Evolutionary conservation across 331 rosid genomes (phyloP).

Genomic region (Saraca asoca): DNA sequence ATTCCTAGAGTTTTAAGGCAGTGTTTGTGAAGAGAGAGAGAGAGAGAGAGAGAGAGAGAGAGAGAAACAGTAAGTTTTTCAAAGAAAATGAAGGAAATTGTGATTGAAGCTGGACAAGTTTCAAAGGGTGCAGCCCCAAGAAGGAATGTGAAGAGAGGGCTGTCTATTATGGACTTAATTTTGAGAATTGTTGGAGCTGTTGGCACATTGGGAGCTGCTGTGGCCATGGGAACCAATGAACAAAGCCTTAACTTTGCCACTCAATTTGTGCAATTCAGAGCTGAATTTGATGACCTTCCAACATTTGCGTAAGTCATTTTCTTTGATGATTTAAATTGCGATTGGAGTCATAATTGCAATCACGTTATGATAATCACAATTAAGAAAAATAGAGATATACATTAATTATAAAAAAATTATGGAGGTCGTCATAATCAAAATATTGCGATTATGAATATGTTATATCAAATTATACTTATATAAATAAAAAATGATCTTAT

Average conservation of each 20-base stretch:
- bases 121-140: constrained; percentile 25
- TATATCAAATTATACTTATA: no score
- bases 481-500: no score
- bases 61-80: background rate
- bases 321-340: no score
- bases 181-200: constrained; percentile 55
- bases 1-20: no score
- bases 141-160: constrained; percentile 45
- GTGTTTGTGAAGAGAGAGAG: no score
- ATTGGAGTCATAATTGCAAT: no score
- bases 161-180: constrained; percentile 58
- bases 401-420: no score
- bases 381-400: background rate
- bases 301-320: constrained; percentile 50
- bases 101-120: constrained; percentile 39
- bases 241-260: constrained; percentile 65
- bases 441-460: no score
- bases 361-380: no score
- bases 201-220: constrained; percentile 63
- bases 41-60: background rate
- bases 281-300: constrained; percentile 70
- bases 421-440: no score
- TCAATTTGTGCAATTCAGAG: constrained; percentile 58
- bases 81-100: constrained; percentile 44
- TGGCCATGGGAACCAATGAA: constrained; percentile 63